Evolutionary conservation across 306 rosid genomes (phyloP), one percentile per base, ranked within the genome.

Genomic region (Hippophae rhamnoides): DNA sequence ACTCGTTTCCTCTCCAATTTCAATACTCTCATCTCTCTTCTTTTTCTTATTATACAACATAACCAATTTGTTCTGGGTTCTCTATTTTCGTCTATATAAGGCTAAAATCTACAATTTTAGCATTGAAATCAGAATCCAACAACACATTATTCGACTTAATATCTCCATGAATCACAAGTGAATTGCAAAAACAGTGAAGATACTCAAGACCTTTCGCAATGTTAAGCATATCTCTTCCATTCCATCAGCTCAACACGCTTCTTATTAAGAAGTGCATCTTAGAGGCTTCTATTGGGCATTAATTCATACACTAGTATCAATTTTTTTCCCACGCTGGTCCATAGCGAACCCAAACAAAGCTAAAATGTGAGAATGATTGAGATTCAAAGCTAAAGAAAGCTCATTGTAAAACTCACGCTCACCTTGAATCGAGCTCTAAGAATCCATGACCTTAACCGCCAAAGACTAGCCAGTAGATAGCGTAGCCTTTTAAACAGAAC

Each of bases 131-230:
- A 18, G 1, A 18, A 18, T 18, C 23, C 23, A 18, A 18, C 23
- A 18, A 18, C 23, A 18, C 23, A 18, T 18, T 18, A 18, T 1
- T 18, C 11, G 96, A 96, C 69, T 92, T 92, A 2, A 92, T 69
- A 27, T 87, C 98, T 9, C 96, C 98, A 1, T 92, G 96, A 25
- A 92, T 87, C 73, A 92, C 93, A 1, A 95, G 87, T 13, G 98
- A 95, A 14, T 72, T 68, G 26, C 95, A 92, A 5, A 25, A 47
- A 13, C 83, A 81, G 63, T 90, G 98, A 43, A 92, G 79, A 53
- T 83, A 87, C 57, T 86, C 86, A 38, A 92, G 66, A 40, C 95
- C 96, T 31, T 74, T 78, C 0, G 98, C 94, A 23, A 92, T 77
- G 47, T 84, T 75, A 43, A 81, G 76, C 1, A 67, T 80, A 18